Evolutionary conservation across 306 rosid genomes (phyloP).

Genomic region (Mimosa bimucronata): DNA sequence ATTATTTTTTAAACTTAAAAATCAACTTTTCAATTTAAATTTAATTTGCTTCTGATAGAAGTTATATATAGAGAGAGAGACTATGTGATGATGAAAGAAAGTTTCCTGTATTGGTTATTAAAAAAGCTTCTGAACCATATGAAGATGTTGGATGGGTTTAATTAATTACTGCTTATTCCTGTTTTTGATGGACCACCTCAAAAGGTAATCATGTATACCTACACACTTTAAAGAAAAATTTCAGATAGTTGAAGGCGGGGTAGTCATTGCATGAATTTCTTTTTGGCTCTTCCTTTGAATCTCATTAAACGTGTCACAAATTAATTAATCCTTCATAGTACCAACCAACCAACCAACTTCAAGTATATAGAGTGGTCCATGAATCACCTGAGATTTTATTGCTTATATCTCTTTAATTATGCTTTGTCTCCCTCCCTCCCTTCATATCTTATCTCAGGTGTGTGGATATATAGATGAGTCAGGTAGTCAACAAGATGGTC

Average conservation of each 20-base stretch:
- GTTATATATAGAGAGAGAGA: background rate
- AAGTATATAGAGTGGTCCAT: slow-evolving; percentile 64
- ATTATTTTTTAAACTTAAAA: background rate
- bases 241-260: slow-evolving; percentile 39
- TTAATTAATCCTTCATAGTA: slow-evolving; percentile 39
- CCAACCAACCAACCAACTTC: slow-evolving; percentile 47
- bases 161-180: slow-evolving; percentile 30
- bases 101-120: slow-evolving; percentile 39
- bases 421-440: slow-evolving; percentile 33
- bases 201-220: slow-evolving; percentile 37
- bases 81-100: slow-evolving; percentile 41
- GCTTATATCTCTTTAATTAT: slow-evolving; percentile 43
- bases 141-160: slow-evolving; percentile 46
- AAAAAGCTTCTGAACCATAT: slow-evolving; percentile 42
- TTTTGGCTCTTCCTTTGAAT: slow-evolving; percentile 49
- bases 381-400: slow-evolving; percentile 65
- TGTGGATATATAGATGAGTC: slow-evolving; percentile 34
- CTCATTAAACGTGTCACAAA: slow-evolving; percentile 32
- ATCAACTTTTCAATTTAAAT: slow-evolving; percentile 31
- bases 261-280: slow-evolving; percentile 46
- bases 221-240: slow-evolving; percentile 42
- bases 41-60: slow-evolving; percentile 26
- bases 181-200: slow-evolving; percentile 53
- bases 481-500: slow-evolving; percentile 35
- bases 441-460: slow-evolving; percentile 52